A percentile compares a stretch with the other conserved stretches of the same genome.
These are phyloP conservation scores for Cornus kousa DNA, from an alignment of 148 eudicot species.

Conservation along the genomic window DNA sequence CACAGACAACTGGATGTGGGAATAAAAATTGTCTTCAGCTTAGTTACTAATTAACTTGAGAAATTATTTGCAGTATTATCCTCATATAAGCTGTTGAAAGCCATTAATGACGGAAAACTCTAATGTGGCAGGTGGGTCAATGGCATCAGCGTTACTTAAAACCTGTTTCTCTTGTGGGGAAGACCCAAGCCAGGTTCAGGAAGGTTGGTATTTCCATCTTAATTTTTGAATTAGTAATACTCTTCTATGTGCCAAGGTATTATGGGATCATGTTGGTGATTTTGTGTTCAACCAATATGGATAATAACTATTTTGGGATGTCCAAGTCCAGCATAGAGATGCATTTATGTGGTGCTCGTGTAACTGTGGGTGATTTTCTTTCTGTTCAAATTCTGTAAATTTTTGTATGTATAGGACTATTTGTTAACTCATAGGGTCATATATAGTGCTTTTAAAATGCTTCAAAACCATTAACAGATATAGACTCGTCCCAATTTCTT, in stretches of 20 bases:
- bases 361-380: not conserved
- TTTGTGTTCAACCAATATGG: not conserved
- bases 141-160: conserved; percentile 47
- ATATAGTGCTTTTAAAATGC: too few species aligned
- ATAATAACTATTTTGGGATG: not conserved
- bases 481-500: too few species aligned
- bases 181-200: conserved; percentile 69
- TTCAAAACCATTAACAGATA: too few species aligned
- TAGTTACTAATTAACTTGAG: not conserved
- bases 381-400: too few species aligned
- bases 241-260: not conserved
- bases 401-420: not conserved
- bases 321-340: not conserved
- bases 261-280: not conserved
- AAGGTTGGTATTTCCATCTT: conserved; percentile 51
- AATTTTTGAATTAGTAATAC: not conserved
- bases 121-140: conserved; percentile 57
- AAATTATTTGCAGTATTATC: not conserved
- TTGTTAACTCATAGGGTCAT: not conserved
- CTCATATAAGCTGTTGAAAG: conserved; percentile 5
- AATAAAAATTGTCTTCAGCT: not conserved
- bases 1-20: not conserved
- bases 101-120: conserved; percentile 2
- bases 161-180: conserved; percentile 89
- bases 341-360: not conserved